Conservation (phyloP, 2,329 filamentous ascomycete species). For the Fusarium tupiense region DNA sequence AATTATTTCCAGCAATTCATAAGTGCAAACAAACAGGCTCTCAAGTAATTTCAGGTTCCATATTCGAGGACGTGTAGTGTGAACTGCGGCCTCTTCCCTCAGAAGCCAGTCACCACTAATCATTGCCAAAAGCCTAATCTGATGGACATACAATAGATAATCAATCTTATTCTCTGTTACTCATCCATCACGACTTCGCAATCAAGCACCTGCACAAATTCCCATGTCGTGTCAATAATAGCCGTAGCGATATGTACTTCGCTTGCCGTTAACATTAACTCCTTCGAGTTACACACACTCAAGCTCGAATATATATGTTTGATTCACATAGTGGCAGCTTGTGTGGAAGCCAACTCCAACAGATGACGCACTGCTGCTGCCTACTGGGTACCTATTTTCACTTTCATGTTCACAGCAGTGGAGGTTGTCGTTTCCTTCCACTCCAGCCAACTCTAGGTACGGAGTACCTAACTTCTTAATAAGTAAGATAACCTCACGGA, state of each 20-base stretch:
- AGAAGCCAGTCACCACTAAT: background rate
- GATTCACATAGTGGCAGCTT: background rate
- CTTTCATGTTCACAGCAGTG: background rate
- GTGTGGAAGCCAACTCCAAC: background rate
- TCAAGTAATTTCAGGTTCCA: background rate
- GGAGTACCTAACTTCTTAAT: background rate
- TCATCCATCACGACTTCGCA: background rate
- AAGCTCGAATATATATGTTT: background rate
- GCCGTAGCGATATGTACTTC: background rate
- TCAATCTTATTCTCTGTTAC: background rate
- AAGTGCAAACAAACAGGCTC: background rate
- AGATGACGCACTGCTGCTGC: slow-evolving; percentile 28
- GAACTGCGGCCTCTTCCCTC: background rate
- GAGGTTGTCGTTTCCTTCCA: background rate
- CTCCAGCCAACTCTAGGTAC: background rate
- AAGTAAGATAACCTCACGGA: background rate
- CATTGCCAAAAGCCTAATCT: background rate
- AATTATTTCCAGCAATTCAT: background rate
- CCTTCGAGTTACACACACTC: background rate
- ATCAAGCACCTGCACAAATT: background rate
- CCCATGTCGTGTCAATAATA: background rate
- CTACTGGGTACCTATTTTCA: slow-evolving; percentile 2
- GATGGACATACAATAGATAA: background rate
- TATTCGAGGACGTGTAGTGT: background rate
- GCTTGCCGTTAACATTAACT: background rate